A percentile compares a stretch with the other conserved stretches of the same genome.
Conservation (phyloP, 352 stramenopile genomes). For the Phytophthora ramorum region DNA sequence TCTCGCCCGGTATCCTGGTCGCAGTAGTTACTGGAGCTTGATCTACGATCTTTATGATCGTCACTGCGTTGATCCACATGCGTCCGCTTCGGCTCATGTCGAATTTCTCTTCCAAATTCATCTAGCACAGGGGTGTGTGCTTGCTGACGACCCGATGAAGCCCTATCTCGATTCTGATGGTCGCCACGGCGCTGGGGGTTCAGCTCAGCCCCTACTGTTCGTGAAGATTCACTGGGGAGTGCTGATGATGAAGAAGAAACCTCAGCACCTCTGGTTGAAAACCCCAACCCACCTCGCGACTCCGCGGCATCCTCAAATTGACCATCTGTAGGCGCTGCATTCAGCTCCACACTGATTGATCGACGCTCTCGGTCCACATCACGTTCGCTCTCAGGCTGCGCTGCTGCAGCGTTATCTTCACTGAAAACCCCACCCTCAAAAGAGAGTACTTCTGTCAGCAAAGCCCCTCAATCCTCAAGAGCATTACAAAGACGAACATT, state of each 20-base stretch:
- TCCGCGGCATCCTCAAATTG: conserved; percentile 71
- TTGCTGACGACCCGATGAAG: conserved; percentile 1
- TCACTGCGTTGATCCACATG: conserved; percentile 12
- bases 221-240: not conserved
- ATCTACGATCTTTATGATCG: conserved; percentile 2
- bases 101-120: conserved; percentile 43
- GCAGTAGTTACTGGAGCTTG: conserved; percentile 7
- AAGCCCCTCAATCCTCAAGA: conserved; percentile 9
- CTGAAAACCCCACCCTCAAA: conserved; percentile 35
- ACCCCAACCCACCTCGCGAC: conserved; percentile 37
- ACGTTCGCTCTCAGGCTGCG: conserved; percentile 40
- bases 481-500: conserved; percentile 55
- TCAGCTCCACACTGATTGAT: conserved; percentile 3
- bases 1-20: not conserved
- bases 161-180: conserved; percentile 9
- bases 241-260: conserved; percentile 19
- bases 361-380: conserved; percentile 26
- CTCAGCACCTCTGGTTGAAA: conserved; percentile 37
- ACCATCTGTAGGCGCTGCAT: conserved; percentile 11
- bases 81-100: conserved; percentile 25
- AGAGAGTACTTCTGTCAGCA: conserved; percentile 15
- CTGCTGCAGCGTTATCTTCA: conserved; percentile 56
- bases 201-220: conserved; percentile 5
- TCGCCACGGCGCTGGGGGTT: not conserved
- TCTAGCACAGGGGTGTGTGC: conserved; percentile 19